Evolutionary conservation across 2,329 filamentous ascomycete species (phyloP), one percentile per base, ranked within the genome.

Genomic region (Xylaria sp.): DNA sequence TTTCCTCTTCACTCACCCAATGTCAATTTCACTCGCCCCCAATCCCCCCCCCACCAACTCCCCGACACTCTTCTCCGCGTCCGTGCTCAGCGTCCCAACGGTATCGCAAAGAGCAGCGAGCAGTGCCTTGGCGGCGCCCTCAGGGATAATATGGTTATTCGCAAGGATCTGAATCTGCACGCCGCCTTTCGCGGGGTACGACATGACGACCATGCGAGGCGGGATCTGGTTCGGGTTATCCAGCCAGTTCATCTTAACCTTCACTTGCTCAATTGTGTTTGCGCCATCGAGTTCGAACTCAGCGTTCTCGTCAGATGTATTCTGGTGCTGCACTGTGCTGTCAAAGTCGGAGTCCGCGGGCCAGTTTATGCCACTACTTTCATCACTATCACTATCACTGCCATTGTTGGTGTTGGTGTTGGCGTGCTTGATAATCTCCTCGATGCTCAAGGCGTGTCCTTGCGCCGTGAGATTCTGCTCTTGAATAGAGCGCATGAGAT

Each of bases 401-500:
- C n/a, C n/a, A n/a, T n/a, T n/a, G n/a, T n/a, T n/a, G n/a, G n/a
- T n/a, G n/a, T n/a, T n/a, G n/a, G n/a, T n/a, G n/a, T n/a, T n/a
- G n/a, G n/a, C n/a, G 21, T 47, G 15, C 19, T 57, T 47, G 31
- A 57, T 17, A 19, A 57, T 57, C 31, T 57, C 25, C 4, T 57
- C 43, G 14, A 47, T 14, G 6, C 54, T 43, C 15, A 57, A 19
- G 12, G 54, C 25, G 43, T 57, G n/a, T 15, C 19, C 15, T 38
- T 57, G 42, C 19, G 42, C 54, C 15, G 54, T 43, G 5, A 57
- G 31, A 11, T 47, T 47, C 17, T 57, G 54, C 8, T 57, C 43
- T 31, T 57, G 54, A 15, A 57, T 49, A 33, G 54, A 57, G 46
- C 25, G 54, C 38, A 55, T 35, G 28, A 55, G 25, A 25, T 45